Base-by-base conservation (phyloP, 768 basidiomycete genomes). In the Dictyophora rubrovolvata region DNA sequence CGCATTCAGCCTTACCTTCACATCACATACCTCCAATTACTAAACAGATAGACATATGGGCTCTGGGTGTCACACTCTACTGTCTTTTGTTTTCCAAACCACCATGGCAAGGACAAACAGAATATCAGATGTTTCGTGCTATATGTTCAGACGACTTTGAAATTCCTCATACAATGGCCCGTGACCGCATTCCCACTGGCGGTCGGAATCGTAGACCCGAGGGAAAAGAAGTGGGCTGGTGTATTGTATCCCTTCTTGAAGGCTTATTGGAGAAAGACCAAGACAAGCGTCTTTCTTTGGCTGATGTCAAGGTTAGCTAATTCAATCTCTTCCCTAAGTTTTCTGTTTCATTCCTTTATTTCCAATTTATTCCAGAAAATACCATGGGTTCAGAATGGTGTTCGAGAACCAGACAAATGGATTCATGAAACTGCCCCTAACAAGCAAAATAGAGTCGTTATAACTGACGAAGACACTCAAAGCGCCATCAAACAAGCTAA, bases 21-120 rank as follows among this genome's bases (percentile, higher is more conserved):
- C 42, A 14, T 42, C 68, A 3, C 66, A 65, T 33, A 66, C 65
- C 50, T 5, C 78, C 80, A 2, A 87, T 96, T 54, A 92, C 92
- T 46, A 92, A 93, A 69, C 85, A 92, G 3, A 95, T 98, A 68
- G 96, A 99, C 67, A 82, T 99, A 35, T 99, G 96, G 96, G 95
- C 96, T 0, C 79, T 99, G 1, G 96, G 96, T 21, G 88, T 97
- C 33, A 99, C 96, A 1, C 76, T 97, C 5, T 98, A 92, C 72
- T 95, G 93, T 68, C 80, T 98, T 50, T 79, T 98, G 1, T 97
- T 95, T 63, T 96, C 93, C 10, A 75, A 74, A 58, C 82, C 87
- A 1, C 95, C 95, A 1, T 98, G 72, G 69, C 53, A 48, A 61
- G 73, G 54, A 58, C 65, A 64, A 28, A 80, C 76, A 48, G 89